Conservation (phyloP, 495 filamentous ascomycete species). For the Aspergillus homomorphus region DNA sequence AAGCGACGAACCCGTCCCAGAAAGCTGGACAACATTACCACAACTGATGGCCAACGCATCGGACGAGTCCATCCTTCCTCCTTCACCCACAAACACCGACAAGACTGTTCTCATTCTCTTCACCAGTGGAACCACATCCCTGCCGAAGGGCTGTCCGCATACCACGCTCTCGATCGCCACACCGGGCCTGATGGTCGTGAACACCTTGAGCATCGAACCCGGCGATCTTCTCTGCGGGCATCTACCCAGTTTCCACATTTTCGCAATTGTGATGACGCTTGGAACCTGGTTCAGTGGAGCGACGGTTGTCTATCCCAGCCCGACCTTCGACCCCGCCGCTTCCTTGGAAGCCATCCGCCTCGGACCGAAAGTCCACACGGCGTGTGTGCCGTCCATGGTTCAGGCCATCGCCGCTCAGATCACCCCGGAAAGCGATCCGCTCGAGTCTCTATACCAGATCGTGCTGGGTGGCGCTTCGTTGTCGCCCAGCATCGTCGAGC, state of each 20-base stretch:
- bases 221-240: constrained; percentile 31
- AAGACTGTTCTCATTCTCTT: constrained; percentile 24
- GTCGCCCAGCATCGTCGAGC: constrained; percentile 24
- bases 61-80: not conserved
- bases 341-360: constrained; percentile 28
- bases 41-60: not conserved
- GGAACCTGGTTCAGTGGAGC: constrained; percentile 32
- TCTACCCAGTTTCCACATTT: constrained; percentile 38
- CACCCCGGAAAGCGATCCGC: constrained; percentile 5
- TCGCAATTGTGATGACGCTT: constrained; percentile 30
- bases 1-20: not conserved
- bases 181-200: constrained; percentile 18
- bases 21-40: not conserved
- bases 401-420: constrained; percentile 19
- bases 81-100: not conserved
- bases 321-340: constrained; percentile 30
- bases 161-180: constrained; percentile 23
- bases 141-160: constrained; percentile 38
- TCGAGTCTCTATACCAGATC: constrained; percentile 22
- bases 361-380: constrained; percentile 26
- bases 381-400: constrained; percentile 34
- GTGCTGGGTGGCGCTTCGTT: constrained; percentile 32
- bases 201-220: constrained; percentile 12
- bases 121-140: constrained; percentile 38
- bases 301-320: constrained; percentile 30